Conservation (phyloP, 2,329 filamentous ascomycete species). For the Pezicula neosporulosa region DNA sequence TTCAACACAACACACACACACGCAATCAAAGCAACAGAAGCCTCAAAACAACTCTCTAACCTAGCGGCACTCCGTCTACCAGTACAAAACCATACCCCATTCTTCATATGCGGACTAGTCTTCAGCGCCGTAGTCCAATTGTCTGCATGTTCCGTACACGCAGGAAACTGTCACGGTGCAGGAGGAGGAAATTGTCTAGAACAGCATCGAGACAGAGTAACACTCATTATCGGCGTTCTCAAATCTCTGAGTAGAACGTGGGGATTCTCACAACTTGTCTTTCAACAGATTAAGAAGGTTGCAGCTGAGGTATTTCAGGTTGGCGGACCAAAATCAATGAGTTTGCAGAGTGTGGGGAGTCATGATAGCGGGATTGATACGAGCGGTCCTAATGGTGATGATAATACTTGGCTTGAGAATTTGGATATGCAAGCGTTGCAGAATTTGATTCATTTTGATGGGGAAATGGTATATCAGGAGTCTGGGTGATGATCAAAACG, state of each 20-base stretch:
- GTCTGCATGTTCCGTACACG: constrained; percentile 47
- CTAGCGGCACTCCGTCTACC: constrained; percentile 38
- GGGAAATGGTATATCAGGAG: background rate
- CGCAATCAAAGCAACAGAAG: constrained; percentile 53
- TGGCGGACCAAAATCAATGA: background rate
- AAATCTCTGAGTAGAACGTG: constrained; percentile 48
- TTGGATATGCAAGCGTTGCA: background rate
- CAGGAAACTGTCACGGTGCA: constrained; percentile 9
- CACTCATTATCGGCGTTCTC: constrained; percentile 51
- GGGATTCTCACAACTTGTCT: constrained; percentile 48
- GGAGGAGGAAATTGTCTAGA: constrained; percentile 30
- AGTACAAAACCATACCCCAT: constrained; percentile 47
- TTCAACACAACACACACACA: constrained; percentile 27
- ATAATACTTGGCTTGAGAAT: background rate
- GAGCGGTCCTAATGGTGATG: background rate
- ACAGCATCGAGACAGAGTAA: constrained; percentile 43
- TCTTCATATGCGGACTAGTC: constrained; percentile 50
- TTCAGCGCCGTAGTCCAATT: constrained; percentile 50
- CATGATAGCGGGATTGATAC: constrained; percentile 1
- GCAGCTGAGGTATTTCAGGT: constrained; percentile 25
- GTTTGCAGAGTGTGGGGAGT: background rate
- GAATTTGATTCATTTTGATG: constrained; percentile 1
- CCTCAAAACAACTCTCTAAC: constrained; percentile 52
- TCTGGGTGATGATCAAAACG: background rate
- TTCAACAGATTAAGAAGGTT: constrained; percentile 50